Percentiles rank a stretch among this genome's conserved stretches.
Evolutionary conservation across 495 filamentous ascomycete genomes (phyloP).

Genomic region (Hypomontagnella monticulosa): DNA sequence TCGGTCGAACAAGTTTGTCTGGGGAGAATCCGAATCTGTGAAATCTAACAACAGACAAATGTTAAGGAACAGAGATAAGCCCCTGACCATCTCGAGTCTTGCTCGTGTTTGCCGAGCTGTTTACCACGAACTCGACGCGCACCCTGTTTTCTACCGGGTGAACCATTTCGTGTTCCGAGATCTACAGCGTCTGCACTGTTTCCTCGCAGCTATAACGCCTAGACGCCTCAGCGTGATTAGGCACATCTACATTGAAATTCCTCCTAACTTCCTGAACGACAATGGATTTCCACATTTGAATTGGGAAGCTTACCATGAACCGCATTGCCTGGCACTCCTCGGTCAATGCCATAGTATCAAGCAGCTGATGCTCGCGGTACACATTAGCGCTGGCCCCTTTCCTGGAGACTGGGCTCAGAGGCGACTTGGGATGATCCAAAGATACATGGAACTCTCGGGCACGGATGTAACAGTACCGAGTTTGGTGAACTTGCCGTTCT

Average conservation of each 20-base stretch:
- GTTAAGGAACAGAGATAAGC: not conserved
- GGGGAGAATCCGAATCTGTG: not conserved
- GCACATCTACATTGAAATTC: no score
- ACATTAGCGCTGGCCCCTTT: no score
- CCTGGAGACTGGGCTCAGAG: no score
- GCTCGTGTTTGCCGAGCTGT: not conserved
- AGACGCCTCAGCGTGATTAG: not conserved
- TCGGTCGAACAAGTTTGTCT: not conserved
- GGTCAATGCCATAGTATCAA: constrained; percentile 2
- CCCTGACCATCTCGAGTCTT: not conserved
- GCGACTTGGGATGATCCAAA: no score
- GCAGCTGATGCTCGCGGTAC: not conserved
- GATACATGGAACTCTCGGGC: no score
- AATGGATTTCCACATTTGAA: no score
- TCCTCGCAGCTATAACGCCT: constrained; percentile 10
- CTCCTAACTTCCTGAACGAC: no score
- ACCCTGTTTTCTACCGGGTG: not conserved
- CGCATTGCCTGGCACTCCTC: not conserved
- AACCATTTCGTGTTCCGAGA: constrained; percentile 1
- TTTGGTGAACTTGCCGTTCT: no score
- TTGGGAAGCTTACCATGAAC: not conserved
- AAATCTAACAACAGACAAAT: not conserved
- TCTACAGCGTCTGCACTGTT: not conserved
- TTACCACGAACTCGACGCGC: not conserved
- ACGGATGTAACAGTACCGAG: no score